Evolutionary conservation across 176 grass and related monocot genomes (phyloP), one percentile per base, ranked within the genome.

Genomic region (Oryza meyeriana): DNA sequence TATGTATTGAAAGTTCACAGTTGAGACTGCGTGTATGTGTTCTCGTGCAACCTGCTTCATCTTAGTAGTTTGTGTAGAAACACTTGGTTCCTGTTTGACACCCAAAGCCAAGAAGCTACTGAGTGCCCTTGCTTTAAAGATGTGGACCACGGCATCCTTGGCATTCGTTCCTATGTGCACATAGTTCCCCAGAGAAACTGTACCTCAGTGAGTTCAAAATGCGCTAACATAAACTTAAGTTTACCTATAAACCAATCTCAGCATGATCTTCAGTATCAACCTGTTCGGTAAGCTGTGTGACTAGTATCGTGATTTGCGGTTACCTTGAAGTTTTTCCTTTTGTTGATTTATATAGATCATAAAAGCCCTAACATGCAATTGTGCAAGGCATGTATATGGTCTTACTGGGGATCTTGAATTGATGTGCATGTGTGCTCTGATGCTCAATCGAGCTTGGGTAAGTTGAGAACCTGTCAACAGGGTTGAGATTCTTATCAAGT

Each of bases 1-100:
- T 79, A 86, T 88, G 86, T 85, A 88, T 79, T 88, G 79, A 74
- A 84, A 85, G 61, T 58, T 88, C 78, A 33, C 73, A 74, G 77
- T 82, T 81, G 50, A 82, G 50, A 85, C 40, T 79, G 35, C 26
- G 1, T 88, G 85, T 88, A 91, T 79, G 78, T 74, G 40, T 77
- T 85, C 40, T 34, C 33, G 69, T 64, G 68, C 79, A 78, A 85
- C 74, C 74, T 79, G 68, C 66, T 81, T 81, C 64, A 66, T 72
- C 66, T 69, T 79, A 85, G 72, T 70, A 65, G 68, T 74, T 88
- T 88, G 69, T 91, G 66, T 85, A 47, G 69, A 85, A 77, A 78
- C 32, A 69, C 48, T 34, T 69, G 70, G 25, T 85, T 63, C 88
- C 74, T 83, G 74, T 79, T 66, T 28, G 26, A 74, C 88, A 44